These are phyloP conservation scores for Tarenaya hassleriana DNA, from an alignment of 345 rosid genomes.

Conservation along the genomic window DNA sequence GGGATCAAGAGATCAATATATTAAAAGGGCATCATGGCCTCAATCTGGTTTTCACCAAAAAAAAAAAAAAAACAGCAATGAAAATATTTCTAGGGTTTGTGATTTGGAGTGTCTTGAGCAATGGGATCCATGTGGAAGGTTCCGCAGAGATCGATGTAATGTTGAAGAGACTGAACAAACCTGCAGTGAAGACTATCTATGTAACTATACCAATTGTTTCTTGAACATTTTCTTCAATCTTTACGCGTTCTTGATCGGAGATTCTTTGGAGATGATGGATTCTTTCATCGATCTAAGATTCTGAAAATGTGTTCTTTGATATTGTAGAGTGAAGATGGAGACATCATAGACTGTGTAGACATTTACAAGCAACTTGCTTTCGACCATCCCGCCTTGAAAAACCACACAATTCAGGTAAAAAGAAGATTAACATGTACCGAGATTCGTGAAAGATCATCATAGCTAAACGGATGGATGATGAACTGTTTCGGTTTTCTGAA, in stretches of 20 bases:
- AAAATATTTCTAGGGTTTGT: conserved; percentile 2
- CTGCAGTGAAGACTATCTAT: conserved; percentile 37
- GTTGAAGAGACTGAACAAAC: conserved; percentile 41
- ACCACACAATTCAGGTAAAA: conserved; percentile 40
- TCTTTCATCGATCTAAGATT: neutral
- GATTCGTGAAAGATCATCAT: neutral
- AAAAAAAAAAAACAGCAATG: neutral
- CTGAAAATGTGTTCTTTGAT: neutral
- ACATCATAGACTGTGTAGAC: conserved; percentile 44
- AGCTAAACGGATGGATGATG: no score
- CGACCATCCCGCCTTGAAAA: conserved; percentile 39
- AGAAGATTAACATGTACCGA: neutral
- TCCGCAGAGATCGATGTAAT: conserved; percentile 25
- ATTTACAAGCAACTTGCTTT: conserved; percentile 48
- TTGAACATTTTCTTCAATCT: neutral
- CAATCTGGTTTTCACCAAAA: no score
- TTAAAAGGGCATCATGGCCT: no score
- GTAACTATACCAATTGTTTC: conserved; percentile 7
- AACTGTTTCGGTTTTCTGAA: no score
- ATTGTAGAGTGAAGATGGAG: conserved; percentile 50
- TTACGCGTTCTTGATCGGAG: neutral
- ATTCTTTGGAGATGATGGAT: neutral
- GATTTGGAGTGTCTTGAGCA: conserved; percentile 13
- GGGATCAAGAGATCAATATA: no score
- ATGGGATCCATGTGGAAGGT: conserved; percentile 5